Percentiles rank a stretch among this genome's conserved stretches.
Evolutionary conservation across 805 yeast species (phyloP).

Genomic region (Cyberlindnera xishuangbannaensis): DNA sequence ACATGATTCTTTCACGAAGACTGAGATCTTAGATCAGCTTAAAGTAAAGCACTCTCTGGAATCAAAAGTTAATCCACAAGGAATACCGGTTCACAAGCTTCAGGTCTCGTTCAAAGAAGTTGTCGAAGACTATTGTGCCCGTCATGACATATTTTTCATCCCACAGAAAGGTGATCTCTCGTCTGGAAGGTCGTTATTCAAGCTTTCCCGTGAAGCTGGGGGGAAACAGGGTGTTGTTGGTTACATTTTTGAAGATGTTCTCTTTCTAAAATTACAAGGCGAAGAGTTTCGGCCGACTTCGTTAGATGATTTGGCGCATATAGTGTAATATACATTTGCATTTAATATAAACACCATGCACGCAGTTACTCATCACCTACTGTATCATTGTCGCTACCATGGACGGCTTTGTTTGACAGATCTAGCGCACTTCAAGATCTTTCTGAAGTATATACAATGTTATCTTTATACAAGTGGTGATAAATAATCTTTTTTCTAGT

Average conservation of each 20-base stretch:
- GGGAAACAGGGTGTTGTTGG: constrained; percentile 33
- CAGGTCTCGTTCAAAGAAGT: constrained; percentile 57
- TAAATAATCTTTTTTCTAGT: background rate
- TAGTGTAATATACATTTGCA: too few species aligned
- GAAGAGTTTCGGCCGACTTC: constrained; percentile 39
- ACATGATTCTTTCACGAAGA: constrained; percentile 5
- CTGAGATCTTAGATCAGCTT: constrained; percentile 1
- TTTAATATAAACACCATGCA: too few species aligned
- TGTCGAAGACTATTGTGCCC: constrained; percentile 53
- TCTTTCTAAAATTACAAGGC: constrained; percentile 39
- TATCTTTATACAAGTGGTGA: background rate
- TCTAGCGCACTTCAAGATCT: too few species aligned
- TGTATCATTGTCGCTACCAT: too few species aligned
- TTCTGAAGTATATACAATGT: background rate
- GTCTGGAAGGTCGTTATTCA: constrained; percentile 40
- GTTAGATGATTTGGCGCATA: too few species aligned
- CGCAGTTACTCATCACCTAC: too few species aligned
- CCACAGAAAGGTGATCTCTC: constrained; percentile 18
- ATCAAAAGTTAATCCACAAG: constrained; percentile 22
- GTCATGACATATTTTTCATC: constrained; percentile 33
- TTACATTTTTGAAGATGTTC: constrained; percentile 59
- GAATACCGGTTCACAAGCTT: constrained; percentile 39
- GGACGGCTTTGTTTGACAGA: too few species aligned
- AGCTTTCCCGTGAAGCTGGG: constrained; percentile 29
- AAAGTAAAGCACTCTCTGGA: background rate